These are phyloP conservation scores for Trichophyton schoenleinii DNA, from an alignment of 2,329 filamentous ascomycete species.

Conservation along the genomic window DNA sequence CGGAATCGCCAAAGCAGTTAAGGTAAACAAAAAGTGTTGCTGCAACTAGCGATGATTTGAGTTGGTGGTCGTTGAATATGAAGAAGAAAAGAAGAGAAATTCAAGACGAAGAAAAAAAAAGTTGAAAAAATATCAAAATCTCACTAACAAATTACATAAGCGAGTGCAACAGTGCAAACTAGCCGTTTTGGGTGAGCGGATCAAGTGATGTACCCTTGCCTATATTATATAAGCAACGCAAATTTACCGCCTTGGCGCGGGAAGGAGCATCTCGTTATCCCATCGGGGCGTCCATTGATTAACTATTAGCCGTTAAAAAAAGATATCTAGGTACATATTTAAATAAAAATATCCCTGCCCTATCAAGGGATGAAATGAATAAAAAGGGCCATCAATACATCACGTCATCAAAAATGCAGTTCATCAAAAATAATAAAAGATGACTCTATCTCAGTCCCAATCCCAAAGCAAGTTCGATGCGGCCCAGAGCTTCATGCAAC, in stretches of 20 bases:
- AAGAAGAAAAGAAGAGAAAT: conserved; percentile 24
- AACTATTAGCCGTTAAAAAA: neutral
- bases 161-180: neutral
- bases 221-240: neutral
- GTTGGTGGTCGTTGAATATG: conserved; percentile 53
- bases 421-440: neutral
- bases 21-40: conserved; percentile 26
- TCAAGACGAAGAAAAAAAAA: conserved; percentile 11
- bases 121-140: neutral
- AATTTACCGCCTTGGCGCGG: neutral
- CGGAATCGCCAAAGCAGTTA: conserved; percentile 58
- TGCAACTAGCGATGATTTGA: conserved; percentile 58
- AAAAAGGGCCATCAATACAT: neutral
- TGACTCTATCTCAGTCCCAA: neutral
- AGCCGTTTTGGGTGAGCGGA: neutral
- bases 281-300: neutral
- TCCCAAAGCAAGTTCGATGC: conserved; percentile 12
- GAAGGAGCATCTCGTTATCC: too few relatives aligned
- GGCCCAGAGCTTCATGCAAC: conserved; percentile 14
- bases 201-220: too few relatives aligned
- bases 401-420: neutral
- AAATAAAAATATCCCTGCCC: neutral
- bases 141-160: neutral
- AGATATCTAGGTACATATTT: neutral
- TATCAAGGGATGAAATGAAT: neutral